Base-by-base conservation (phyloP, 192 early-diverging fungal species). In the Umbelopsis sp. region DNA sequence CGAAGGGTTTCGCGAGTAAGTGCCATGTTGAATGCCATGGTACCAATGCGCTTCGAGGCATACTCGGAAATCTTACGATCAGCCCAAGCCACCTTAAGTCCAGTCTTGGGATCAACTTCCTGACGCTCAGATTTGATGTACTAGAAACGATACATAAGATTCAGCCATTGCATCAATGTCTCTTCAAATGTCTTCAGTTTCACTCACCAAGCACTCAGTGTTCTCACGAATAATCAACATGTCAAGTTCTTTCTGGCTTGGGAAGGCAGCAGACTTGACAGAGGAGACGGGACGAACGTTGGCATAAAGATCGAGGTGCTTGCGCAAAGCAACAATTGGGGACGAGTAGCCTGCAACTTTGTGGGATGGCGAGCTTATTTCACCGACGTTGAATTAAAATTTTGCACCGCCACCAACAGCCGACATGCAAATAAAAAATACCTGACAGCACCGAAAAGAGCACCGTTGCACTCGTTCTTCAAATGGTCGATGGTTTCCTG, bases 161-260 rank as follows among this genome's bases (percentile, higher is more conserved):
- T 41, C 12, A 41, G 38, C 1, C 5, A 41, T 41, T 41, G 0
- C n/a, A 36, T 20, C n/a, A 11, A 29, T 41, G 20, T 16, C 5
- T 51, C 25, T 38, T 22, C 25, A 29, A 68, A 62, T 11, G 45
- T 41, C 32, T 20, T 36, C 9, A 47, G n/a, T n/a, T 8, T 47
- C 14, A 68, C 82, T 70, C 83, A 94, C 93, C 81, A 99, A 85
- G 73, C 96, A 99, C 80, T 98, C 97, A 14, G 96, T 98, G 87
- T 99, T 98, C 74, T 99, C 97, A 78, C 96, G 90, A 74, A 99
- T 91, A 74, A 99, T 97, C 68, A 99, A 82, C 92, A 99, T 97
- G 78, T 99, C 95, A 65, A 97, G 88, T 31, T 86, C 87, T 66
- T 90, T 92, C 65, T 89, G 88, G 41, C 70, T 74, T 44, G 79